These are phyloP conservation scores for Neodidymelliopsis sp. DNA, from an alignment of 2,329 filamentous ascomycete species.

Conservation along the genomic window DNA sequence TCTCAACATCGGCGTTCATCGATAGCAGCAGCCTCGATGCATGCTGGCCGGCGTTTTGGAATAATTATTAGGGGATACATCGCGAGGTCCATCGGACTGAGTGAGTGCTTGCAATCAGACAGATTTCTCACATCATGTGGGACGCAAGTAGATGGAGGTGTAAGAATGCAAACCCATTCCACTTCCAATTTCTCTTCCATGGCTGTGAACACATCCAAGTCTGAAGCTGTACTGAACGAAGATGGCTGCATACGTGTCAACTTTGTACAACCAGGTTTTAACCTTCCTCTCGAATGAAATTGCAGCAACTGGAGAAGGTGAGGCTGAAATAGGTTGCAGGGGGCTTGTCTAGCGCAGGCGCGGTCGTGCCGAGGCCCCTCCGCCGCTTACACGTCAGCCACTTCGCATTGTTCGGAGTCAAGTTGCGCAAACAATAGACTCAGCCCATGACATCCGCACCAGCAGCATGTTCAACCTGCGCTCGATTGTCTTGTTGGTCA, in stretches of 20 bases:
- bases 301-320: neutral
- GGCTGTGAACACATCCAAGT: too few relatives aligned
- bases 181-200: slow-evolving; percentile 1
- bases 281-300: neutral
- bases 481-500: slow-evolving; percentile 39
- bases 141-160: slow-evolving; percentile 10
- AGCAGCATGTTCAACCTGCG: slow-evolving; percentile 44
- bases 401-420: neutral
- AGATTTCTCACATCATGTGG: neutral
- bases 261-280: neutral
- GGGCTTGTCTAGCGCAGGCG: neutral
- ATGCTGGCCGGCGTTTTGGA: slow-evolving; percentile 17
- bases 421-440: too few relatives aligned
- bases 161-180: slow-evolving; percentile 17
- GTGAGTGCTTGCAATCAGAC: slow-evolving; percentile 7
- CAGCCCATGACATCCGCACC: slow-evolving; percentile 6
- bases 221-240: too few relatives aligned
- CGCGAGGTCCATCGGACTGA: neutral
- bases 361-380: slow-evolving; percentile 3
- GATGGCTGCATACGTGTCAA: neutral
- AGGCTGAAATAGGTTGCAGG: neutral
- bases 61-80: neutral
- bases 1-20: slow-evolving; percentile 52
- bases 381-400: slow-evolving; percentile 10
- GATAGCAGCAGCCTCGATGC: slow-evolving; percentile 24